A percentile compares a stretch with the other conserved stretches of the same genome.
These are phyloP conservation scores for Cladophialophora chaetospira DNA, from an alignment of 2,329 filamentous ascomycete species.

Conservation along the genomic window DNA sequence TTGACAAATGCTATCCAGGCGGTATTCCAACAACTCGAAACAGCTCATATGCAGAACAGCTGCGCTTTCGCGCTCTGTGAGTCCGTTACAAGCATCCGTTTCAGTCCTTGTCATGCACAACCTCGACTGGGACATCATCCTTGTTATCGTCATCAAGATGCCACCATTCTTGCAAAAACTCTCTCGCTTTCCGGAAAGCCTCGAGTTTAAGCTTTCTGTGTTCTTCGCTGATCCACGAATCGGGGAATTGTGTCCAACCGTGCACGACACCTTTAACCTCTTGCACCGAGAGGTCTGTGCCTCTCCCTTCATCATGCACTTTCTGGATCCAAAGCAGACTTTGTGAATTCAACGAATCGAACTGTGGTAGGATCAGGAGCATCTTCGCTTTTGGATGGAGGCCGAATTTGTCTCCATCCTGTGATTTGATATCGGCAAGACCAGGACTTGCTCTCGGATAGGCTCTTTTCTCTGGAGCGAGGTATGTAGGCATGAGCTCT, in stretches of 20 bases:
- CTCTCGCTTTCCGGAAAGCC: slow-evolving; percentile 20
- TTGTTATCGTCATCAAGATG: background rate
- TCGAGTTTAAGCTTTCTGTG: slow-evolving; percentile 19
- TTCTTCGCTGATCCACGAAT: slow-evolving; percentile 29
- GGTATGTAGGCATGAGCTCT: slow-evolving; percentile 34
- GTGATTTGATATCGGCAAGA: slow-evolving; percentile 23
- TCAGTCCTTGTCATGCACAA: slow-evolving; percentile 1
- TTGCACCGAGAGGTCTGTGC: slow-evolving; percentile 26
- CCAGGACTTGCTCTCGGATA: slow-evolving; percentile 31
- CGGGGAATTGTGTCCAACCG: slow-evolving; percentile 35
- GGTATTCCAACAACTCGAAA: too few species aligned
- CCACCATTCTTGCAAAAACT: slow-evolving; percentile 22
- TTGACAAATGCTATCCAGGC: too few species aligned
- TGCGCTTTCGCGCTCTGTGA: too few species aligned
- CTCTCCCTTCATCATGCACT: slow-evolving; percentile 27
- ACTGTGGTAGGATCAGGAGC: slow-evolving; percentile 31
- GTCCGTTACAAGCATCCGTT: too few species aligned
- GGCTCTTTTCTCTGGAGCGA: slow-evolving; percentile 20
- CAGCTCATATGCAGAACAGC: too few species aligned
- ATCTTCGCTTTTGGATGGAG: slow-evolving; percentile 32
- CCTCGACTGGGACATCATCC: slow-evolving; percentile 6
- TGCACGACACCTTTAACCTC: slow-evolving; percentile 31
- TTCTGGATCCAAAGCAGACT: slow-evolving; percentile 31
- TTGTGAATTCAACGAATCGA: slow-evolving; percentile 30
- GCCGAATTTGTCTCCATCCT: slow-evolving; percentile 7